Evolutionary conservation across 768 basidiomycete species (phyloP).

Genomic region (Mycena rosella): DNA sequence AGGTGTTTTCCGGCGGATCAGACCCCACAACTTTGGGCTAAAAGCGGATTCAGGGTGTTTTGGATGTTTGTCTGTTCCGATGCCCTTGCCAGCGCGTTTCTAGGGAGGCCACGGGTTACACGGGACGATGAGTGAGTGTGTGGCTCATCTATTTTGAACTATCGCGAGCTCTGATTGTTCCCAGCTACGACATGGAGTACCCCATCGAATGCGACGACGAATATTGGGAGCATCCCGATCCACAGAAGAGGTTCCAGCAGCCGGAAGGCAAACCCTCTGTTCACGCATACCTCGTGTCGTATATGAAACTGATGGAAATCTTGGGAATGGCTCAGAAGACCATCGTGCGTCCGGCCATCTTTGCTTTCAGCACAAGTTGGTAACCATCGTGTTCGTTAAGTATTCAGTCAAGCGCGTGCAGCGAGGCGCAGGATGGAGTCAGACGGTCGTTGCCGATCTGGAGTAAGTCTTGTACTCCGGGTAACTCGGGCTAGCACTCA

Average conservation of each 20-base stretch:
- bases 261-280: constrained; percentile 60
- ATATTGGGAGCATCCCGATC: constrained; percentile 63
- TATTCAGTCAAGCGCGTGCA: constrained; percentile 26
- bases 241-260: constrained; percentile 59
- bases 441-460: constrained; percentile 60
- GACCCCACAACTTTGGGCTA: too few relatives aligned
- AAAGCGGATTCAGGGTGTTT: too few relatives aligned
- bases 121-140: constrained; percentile 70
- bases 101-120: constrained; percentile 69
- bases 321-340: constrained; percentile 64
- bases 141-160: not conserved
- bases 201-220: constrained; percentile 73
- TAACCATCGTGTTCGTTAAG: not conserved
- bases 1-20: too few relatives aligned
- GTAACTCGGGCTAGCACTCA: not conserved
- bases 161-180: constrained; percentile 32
- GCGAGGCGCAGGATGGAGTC: constrained; percentile 48
- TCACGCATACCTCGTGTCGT: constrained; percentile 55
- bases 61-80: constrained; percentile 30
- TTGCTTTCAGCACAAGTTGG: too few relatives aligned
- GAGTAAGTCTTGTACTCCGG: constrained; percentile 44
- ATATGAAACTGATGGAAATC: constrained; percentile 61
- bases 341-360: constrained; percentile 60
- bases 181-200: constrained; percentile 63
- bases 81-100: constrained; percentile 46